These are phyloP conservation scores for Quercus phellos DNA, from an alignment of 331 rosid species.

Conservation along the genomic window DNA sequence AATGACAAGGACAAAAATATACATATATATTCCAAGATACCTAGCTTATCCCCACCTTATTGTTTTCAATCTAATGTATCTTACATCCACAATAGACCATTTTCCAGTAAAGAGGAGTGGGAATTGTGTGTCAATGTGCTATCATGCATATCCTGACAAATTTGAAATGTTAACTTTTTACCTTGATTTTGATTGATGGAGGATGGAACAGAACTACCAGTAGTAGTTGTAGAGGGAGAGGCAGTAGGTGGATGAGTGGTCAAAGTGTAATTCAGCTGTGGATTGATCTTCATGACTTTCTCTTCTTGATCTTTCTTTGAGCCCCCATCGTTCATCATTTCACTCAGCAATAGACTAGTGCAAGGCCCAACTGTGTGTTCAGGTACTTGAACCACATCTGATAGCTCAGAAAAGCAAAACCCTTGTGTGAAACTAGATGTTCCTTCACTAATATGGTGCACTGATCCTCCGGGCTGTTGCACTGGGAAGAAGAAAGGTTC, in stretches of 20 bases:
- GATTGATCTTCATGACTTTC: slow-evolving; percentile 22
- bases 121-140: not conserved
- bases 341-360: slow-evolving; percentile 59
- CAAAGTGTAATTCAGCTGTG: slow-evolving; percentile 25
- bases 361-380: slow-evolving; percentile 43
- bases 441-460: not conserved
- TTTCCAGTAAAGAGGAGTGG: not conserved
- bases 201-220: slow-evolving; percentile 39
- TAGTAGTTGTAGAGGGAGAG: slow-evolving; percentile 19
- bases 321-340: slow-evolving; percentile 45
- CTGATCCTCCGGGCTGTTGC: slow-evolving; percentile 15
- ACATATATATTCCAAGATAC: not conserved
- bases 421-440: slow-evolving; percentile 40
- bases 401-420: slow-evolving; percentile 70
- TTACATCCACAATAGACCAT: not conserved
- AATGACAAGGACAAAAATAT: not conserved
- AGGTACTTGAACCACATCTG: slow-evolving; percentile 38
- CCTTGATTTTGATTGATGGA: slow-evolving; percentile 50
- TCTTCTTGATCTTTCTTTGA: slow-evolving; percentile 43
- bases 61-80: too few relatives aligned
- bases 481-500: slow-evolving; percentile 66
- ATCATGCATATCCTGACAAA: slow-evolving; percentile 10
- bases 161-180: slow-evolving; percentile 11
- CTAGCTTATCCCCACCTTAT: not conserved
- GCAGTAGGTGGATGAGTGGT: slow-evolving; percentile 20